These are phyloP conservation scores for Artemisia annua DNA, from an alignment of 129 eudicot genomes.

Conservation along the genomic window DNA sequence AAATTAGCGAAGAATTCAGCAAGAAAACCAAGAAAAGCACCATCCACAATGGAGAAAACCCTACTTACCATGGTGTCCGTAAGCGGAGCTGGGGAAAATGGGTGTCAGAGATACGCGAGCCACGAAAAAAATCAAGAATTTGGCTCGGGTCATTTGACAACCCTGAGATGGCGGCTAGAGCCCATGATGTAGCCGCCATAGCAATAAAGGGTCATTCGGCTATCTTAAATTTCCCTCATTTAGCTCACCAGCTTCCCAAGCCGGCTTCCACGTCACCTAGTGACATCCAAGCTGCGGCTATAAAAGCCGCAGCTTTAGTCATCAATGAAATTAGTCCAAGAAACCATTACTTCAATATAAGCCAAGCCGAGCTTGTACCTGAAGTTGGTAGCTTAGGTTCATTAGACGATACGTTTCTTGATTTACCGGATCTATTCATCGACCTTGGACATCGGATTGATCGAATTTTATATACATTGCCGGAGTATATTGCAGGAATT, in stretches of 20 bases:
- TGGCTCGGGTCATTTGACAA: conserved; percentile 31
- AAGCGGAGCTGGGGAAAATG: conserved; percentile 32
- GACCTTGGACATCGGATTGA: conserved; percentile 22
- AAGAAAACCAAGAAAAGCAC: conserved; percentile 13
- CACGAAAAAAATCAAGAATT: conserved; percentile 25
- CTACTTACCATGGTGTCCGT: conserved; percentile 23
- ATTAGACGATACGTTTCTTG: conserved; percentile 20
- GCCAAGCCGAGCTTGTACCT: conserved; percentile 11
- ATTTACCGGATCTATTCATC: conserved; percentile 23
- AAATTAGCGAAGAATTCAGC: not conserved
- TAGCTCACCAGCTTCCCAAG: conserved; percentile 23
- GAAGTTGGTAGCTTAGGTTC: not conserved
- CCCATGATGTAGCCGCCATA: conserved; percentile 30
- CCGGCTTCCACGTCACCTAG: conserved; percentile 21
- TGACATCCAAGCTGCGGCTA: conserved; percentile 27
- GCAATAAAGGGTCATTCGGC: conserved; percentile 29
- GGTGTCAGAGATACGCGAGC: conserved; percentile 28
- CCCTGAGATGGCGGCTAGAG: conserved; percentile 33
- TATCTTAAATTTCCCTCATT: conserved; percentile 30
- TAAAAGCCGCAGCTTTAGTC: conserved; percentile 18
- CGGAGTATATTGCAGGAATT: conserved; percentile 18
- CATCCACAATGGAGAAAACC: not conserved
- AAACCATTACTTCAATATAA: not conserved
- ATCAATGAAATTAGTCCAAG: conserved; percentile 5
- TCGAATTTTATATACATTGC: conserved; percentile 5